Conservation (phyloP, 2,329 filamentous ascomycete genomes). For the Metarhizium sp. region DNA sequence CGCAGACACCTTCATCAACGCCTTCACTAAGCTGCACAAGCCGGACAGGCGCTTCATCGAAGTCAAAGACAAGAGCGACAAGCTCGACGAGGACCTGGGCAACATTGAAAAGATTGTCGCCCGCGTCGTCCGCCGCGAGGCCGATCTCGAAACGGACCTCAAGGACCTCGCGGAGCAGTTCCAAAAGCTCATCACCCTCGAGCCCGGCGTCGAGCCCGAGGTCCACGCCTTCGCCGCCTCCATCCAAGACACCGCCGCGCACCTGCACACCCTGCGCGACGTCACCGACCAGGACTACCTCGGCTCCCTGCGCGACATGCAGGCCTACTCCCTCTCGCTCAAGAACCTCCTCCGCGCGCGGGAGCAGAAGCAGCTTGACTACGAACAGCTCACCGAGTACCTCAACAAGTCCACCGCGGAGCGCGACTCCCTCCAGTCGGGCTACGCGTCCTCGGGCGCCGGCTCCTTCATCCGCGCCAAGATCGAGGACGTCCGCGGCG, state of each 20-base stretch:
- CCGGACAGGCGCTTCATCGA: conserved; percentile 92
- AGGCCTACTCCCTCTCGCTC: conserved; percentile 80
- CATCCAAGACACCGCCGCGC: conserved; percentile 72
- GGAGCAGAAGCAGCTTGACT: conserved; percentile 97
- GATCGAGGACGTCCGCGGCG: conserved; percentile 91
- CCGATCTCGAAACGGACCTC: conserved; percentile 81
- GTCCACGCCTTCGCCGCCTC: conserved; percentile 81
- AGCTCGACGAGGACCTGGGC: conserved; percentile 84
- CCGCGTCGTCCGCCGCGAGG: conserved; percentile 77
- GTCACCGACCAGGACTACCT: conserved; percentile 94
- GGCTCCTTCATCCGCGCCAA: conserved; percentile 88
- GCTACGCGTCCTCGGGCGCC: conserved; percentile 43
- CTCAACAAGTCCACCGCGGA: conserved; percentile 84
- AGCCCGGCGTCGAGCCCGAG: conserved; percentile 74
- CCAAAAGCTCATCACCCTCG: conserved; percentile 81
- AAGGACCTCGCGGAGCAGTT: conserved; percentile 88
- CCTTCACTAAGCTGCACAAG: conserved; percentile 93
- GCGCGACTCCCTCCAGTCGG: conserved; percentile 65
- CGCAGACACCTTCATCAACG: conserved; percentile 93
- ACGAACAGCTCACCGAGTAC: conserved; percentile 91
- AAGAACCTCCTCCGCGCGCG: conserved; percentile 84
- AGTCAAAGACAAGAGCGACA: conserved; percentile 84
- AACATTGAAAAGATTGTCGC: conserved; percentile 96
- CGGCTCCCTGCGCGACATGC: conserved; percentile 87
- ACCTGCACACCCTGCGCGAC: conserved; percentile 74